Conservation (phyloP, 176 grass and related monocot species). For the Carex kokanica region DNA sequence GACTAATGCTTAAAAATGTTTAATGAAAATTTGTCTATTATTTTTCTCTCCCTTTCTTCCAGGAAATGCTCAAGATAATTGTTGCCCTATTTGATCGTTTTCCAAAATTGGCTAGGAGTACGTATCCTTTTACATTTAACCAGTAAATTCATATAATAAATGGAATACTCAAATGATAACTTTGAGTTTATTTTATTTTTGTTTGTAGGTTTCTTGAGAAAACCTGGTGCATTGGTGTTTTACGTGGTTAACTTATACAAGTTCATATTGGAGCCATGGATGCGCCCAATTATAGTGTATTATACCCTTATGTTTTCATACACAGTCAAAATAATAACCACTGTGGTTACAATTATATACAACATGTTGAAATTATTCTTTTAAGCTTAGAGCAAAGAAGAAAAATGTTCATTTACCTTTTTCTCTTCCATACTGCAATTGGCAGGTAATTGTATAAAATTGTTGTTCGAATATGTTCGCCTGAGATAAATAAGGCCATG, state of each 20-base stretch:
- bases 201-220: conserved; percentile 60
- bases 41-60: conserved; percentile 34
- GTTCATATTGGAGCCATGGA: conserved; percentile 36
- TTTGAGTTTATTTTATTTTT: conserved; percentile 16
- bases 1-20: neutral
- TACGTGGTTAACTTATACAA: conserved; percentile 44
- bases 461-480: neutral
- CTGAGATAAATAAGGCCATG: no score
- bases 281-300: conserved; percentile 53
- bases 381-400: conserved; percentile 28
- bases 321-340: conserved; percentile 29
- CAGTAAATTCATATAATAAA: conserved; percentile 3
- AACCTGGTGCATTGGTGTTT: conserved; percentile 40
- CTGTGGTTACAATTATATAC: conserved; percentile 30
- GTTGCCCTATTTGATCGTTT: conserved; percentile 52
- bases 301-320: conserved; percentile 47
- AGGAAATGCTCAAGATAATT: conserved; percentile 54
- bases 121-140: conserved; percentile 15
- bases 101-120: conserved; percentile 57
- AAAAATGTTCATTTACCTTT: neutral
- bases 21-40: neutral
- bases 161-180: conserved; percentile 5
- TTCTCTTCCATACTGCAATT: neutral
- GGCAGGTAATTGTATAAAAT: neutral
- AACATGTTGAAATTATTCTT: conserved; percentile 39